phyloP scores from a whole-genome alignment of 805 yeast genomes.

The Candida argentea region DNA sequence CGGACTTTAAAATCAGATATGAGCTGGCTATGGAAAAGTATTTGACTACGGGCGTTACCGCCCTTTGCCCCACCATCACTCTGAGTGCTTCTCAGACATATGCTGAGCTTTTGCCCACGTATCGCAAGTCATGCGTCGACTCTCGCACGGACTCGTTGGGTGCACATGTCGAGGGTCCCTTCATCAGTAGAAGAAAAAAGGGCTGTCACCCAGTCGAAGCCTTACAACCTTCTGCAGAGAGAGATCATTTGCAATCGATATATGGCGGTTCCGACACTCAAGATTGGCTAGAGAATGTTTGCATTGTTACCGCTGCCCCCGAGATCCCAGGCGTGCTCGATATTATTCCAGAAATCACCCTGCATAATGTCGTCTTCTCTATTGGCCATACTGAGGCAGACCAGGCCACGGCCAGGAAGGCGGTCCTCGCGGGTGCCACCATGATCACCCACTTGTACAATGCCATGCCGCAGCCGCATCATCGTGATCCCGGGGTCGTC shows the following conservation, averaged over 20 bases:
- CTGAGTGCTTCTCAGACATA: slow-evolving; percentile 42
- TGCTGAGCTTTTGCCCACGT: slow-evolving; percentile 34
- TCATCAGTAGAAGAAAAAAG: slow-evolving; percentile 36
- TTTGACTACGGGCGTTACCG: slow-evolving; percentile 43
- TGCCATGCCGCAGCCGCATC: slow-evolving; percentile 56
- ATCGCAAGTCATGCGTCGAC: slow-evolving; percentile 22
- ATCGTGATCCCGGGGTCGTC: slow-evolving; percentile 46
- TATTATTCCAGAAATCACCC: slow-evolving; percentile 25
- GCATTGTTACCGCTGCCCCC: slow-evolving; percentile 43
- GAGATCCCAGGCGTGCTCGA: slow-evolving; percentile 38
- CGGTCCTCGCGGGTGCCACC: slow-evolving; percentile 42
- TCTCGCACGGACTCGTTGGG: slow-evolving; percentile 38
- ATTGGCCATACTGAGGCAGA: slow-evolving; percentile 40
- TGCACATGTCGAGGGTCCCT: slow-evolving; percentile 55
- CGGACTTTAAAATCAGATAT: slow-evolving; percentile 25
- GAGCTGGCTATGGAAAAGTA: slow-evolving; percentile 36
- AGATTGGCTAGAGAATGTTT: slow-evolving; percentile 23
- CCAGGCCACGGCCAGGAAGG: slow-evolving; percentile 28
- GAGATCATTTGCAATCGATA: slow-evolving; percentile 17
- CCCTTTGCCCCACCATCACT: slow-evolving; percentile 48
- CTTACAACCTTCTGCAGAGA: slow-evolving; percentile 26
- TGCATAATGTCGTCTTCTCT: slow-evolving; percentile 28
- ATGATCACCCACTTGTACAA: slow-evolving; percentile 54
- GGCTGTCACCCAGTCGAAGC: slow-evolving; percentile 43
- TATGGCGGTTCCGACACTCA: slow-evolving; percentile 25